Evolutionary conservation across 805 yeast genomes (phyloP), one percentile per base, ranked within the genome.

Genomic region (Candida tammaniensis): DNA sequence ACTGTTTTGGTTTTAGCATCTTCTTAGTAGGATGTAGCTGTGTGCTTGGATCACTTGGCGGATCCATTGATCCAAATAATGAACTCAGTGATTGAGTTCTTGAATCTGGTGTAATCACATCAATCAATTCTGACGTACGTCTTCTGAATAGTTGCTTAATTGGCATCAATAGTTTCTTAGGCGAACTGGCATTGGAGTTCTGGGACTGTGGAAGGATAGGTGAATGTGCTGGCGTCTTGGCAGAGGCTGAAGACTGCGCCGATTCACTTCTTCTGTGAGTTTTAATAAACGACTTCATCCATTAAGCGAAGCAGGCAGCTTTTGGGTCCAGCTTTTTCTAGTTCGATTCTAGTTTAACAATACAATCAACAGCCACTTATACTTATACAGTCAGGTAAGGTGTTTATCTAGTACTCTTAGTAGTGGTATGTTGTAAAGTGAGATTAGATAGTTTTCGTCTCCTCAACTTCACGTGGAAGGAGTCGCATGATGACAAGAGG

Each of bases 131-230:
- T 7, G 27, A 11, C 27, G 15, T n/a, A 15, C 39, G 12, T 19
- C 32, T 39, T 24, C 36, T 48, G 44, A 60, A 63, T 35, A 58
- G 30, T 38, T 61, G 59, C 40, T 53, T 55, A 12, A 63, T 62
- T 2, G 70, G 70, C 1, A 63, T 55, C 20, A 63, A 45, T 20
- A 63, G 46, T 43, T 63, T 63, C 42, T 63, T 62, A 17, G 70
- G 70, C 5, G 68, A 23, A 26, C 19, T 32, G 12, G 33, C 17
- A 15, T 14, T 31, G 8, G 33, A 31, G 16, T 22, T n/a, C 16
- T 14, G 11, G 5, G 43, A 32, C 21, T 46, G 54, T n/a, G 24
- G 30, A 4, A 39, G 7, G 2, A 15, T 38, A 7, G 61, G 61
- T 6, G 62, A 54, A 4, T 48, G 26, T 4, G 31, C 14, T 2